Conservation (phyloP, 1,139 yeast genomes). For the Sugiyamaella pinicola region DNA sequence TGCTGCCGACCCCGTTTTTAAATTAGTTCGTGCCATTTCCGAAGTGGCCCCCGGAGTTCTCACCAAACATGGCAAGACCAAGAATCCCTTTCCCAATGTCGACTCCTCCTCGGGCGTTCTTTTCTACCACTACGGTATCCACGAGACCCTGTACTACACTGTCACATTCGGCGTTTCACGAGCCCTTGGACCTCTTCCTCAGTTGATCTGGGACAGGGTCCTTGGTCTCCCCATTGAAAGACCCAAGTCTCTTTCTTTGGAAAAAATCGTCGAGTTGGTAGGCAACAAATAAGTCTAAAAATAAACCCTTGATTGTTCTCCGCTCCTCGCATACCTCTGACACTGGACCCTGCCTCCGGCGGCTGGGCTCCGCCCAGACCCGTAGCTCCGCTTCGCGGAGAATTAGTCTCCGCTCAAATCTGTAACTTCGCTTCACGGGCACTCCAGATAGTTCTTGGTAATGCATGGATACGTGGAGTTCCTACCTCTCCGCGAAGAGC, state of each 20-base stretch:
- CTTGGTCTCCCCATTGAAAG: conserved; percentile 95
- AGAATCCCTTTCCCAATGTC: conserved; percentile 99
- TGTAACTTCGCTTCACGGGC: too few relatives aligned
- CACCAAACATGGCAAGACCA: conserved; percentile 96
- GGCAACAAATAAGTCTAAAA: conserved; percentile 7
- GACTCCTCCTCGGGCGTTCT: conserved; percentile 97
- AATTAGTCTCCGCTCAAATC: too few relatives aligned
- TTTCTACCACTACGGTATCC: conserved; percentile 95
- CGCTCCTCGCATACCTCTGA: too few relatives aligned
- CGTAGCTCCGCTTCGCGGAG: conserved; percentile 1
- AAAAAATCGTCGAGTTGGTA: conserved; percentile 41
- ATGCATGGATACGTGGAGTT: too few relatives aligned
- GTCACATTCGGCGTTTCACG: conserved; percentile 98
- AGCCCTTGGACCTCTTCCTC: conserved; percentile 97
- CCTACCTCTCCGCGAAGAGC: background rate
- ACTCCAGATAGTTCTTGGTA: too few relatives aligned
- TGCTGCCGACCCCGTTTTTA: conserved; percentile 54
- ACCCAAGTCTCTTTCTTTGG: conserved; percentile 90
- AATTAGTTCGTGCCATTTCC: conserved; percentile 66
- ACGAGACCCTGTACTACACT: conserved; percentile 94
- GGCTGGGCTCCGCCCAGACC: conserved; percentile 8
- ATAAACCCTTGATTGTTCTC: background rate
- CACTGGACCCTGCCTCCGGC: background rate
- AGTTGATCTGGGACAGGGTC: conserved; percentile 94
- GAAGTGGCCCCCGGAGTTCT: conserved; percentile 95